These are phyloP conservation scores for Mucor irregularis DNA, from an alignment of 371 early-diverging fungal species.

Conservation along the genomic window DNA sequence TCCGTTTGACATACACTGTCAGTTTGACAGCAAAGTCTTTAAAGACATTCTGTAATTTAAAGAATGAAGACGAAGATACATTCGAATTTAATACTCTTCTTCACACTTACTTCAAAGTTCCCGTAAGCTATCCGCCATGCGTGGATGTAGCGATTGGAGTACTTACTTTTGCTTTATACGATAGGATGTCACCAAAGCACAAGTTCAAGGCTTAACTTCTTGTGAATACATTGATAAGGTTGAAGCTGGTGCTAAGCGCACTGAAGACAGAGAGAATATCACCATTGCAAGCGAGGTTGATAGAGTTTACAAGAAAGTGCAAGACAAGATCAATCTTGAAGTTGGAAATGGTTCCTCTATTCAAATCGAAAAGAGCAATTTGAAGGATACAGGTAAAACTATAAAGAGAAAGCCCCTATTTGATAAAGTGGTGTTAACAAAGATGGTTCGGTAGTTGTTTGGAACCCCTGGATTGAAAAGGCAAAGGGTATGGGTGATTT, in stretches of 20 bases:
- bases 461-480: conserved; percentile 97
- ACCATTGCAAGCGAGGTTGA: conserved; percentile 72
- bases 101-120: conserved; percentile 88
- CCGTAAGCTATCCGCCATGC: conserved; percentile 45
- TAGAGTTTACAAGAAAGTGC: conserved; percentile 72
- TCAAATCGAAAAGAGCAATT: conserved; percentile 55
- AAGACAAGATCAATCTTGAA: conserved; percentile 51
- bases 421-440: not conserved
- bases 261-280: conserved; percentile 49
- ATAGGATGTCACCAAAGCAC: conserved; percentile 62
- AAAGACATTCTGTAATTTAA: conserved; percentile 64
- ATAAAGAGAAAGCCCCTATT: conserved; percentile 1
- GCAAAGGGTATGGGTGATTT: conserved; percentile 89
- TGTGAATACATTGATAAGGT: conserved; percentile 78
- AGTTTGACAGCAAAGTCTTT: conserved; percentile 70
- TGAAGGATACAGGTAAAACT: conserved; percentile 69
- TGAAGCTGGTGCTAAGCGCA: conserved; percentile 24
- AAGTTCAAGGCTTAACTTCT: conserved; percentile 64
- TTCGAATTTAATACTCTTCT: conserved; percentile 86
- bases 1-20: conserved; percentile 80
- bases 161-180: no score
- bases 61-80: conserved; percentile 68
- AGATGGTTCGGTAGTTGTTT: conserved; percentile 72
- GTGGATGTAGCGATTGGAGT: no score
- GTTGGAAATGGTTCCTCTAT: conserved; percentile 44